phyloP scores from a whole-genome alignment of 2,329 filamentous ascomycete genomes.

The Aspergillus persii region DNA sequence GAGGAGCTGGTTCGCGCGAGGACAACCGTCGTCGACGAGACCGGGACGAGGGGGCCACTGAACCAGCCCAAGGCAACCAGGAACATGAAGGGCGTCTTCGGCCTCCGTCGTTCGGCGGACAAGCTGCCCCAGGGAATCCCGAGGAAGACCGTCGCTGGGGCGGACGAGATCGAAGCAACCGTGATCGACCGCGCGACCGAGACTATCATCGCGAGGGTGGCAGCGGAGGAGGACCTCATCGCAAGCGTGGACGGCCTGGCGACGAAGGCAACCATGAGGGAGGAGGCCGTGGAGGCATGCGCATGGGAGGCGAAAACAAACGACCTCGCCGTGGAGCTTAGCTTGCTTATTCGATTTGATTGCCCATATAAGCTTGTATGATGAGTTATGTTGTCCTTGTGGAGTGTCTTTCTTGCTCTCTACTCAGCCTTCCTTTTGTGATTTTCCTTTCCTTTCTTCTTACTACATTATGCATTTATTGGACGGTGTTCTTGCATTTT shows the following conservation, averaged over 20 bases:
- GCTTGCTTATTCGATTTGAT: slow-evolving; percentile 6
- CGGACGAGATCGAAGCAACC: slow-evolving; percentile 36
- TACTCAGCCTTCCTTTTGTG: slow-evolving; percentile 9
- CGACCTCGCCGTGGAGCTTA: slow-evolving; percentile 40
- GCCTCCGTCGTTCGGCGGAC: slow-evolving; percentile 32
- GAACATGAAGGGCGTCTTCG: slow-evolving; percentile 35
- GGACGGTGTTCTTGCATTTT: slow-evolving; percentile 19
- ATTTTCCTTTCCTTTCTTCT: slow-evolving; percentile 7
- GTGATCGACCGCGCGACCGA: slow-evolving; percentile 36
- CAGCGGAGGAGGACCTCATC: slow-evolving; percentile 26
- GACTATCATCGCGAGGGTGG: slow-evolving; percentile 31
- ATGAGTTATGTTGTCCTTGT: neutral
- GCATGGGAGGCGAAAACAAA: slow-evolving; percentile 43
- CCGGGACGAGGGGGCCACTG: slow-evolving; percentile 29
- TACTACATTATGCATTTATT: slow-evolving; percentile 14
- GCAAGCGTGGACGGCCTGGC: slow-evolving; percentile 39
- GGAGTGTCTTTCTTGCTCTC: slow-evolving; percentile 10
- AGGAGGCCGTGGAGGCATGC: slow-evolving; percentile 34
- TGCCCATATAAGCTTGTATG: neutral
- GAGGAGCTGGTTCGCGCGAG: slow-evolving; percentile 32
- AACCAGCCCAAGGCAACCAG: slow-evolving; percentile 20
- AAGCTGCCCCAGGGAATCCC: slow-evolving; percentile 28
- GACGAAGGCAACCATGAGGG: slow-evolving; percentile 30
- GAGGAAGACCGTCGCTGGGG: slow-evolving; percentile 37
- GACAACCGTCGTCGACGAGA: slow-evolving; percentile 37